Evolutionary conservation across 331 rosid species (phyloP), one percentile per base, ranked within the genome.

Genomic region (Acacia concinna): DNA sequence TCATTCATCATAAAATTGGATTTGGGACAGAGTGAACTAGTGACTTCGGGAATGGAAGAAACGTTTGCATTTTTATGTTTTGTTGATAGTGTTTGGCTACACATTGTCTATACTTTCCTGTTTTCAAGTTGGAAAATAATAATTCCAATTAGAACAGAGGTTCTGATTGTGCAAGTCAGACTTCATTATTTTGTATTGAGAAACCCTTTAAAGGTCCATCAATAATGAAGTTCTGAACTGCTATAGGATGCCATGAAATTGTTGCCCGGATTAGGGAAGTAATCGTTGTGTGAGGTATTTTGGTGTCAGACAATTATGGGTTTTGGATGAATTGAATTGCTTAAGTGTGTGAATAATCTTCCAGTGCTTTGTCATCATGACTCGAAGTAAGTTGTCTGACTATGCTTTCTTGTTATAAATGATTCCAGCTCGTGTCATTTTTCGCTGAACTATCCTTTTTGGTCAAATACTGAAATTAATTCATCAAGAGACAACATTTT

Each of bases 321-420:
- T 75, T 73, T 82, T 83, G 68, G 81, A 84, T 87, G 87, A 70
- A 81, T 85, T 68, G 74, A 68, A 68, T 23, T 76, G 83, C 82
- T 32, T 92, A 78, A 81, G 85, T 78, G 57, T 79, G 51, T 83
- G 90, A 87, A 85, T 84, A 81, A 77, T 71, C 71, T 86, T 84
- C 84, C 84, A 81, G 81, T 76, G 73, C 75, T 77, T 71, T 86
- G 76, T 81, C 89, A 81, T 82, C 74, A 30, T 77, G 78, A 74
- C 82, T 10, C 60, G 80, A 76, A 88, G 96, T 90, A 92, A 92
- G 96, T 85, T 70, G 71, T 79, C 74, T 63, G 67, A 76, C 77
- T 79, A 79, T 64, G 69, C 44, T 66, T 77, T 86, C 71, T 66
- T 63, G 1, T 34, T 27, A 64, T 51, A 40, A 76, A 43, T 47